Percentiles rank a stretch among this genome's conserved stretches.
Conservation (phyloP, 805 yeast genomes). For the Candida golubevii region DNA sequence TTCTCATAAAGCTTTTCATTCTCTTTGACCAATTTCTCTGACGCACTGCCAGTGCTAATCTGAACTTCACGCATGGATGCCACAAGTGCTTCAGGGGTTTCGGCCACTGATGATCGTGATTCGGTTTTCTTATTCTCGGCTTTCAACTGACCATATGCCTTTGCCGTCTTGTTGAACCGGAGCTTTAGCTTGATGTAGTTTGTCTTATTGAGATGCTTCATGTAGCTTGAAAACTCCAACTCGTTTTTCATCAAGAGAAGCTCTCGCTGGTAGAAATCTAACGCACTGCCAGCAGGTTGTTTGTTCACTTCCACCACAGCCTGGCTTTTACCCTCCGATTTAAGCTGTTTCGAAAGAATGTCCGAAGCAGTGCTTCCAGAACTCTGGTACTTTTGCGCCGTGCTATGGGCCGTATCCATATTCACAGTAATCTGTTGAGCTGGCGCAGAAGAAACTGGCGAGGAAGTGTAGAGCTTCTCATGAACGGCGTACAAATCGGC, state of each 20-base stretch:
- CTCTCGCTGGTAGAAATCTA: conserved; percentile 55
- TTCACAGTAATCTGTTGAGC: conserved; percentile 1
- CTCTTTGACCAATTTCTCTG: too few relatives aligned
- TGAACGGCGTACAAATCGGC: conserved; percentile 29
- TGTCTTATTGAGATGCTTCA: conserved; percentile 38
- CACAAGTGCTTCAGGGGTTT: neutral
- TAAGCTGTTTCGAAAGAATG: conserved; percentile 9
- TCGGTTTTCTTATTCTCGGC: too few relatives aligned
- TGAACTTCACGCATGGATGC: neutral
- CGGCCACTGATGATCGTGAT: neutral
- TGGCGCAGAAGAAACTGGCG: conserved; percentile 1
- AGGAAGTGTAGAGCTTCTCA: conserved; percentile 25
- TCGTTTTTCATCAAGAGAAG: conserved; percentile 55
- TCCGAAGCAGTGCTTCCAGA: conserved; percentile 12
- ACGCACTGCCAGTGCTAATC: neutral
- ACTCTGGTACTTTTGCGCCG: conserved; percentile 8
- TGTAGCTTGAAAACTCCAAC: conserved; percentile 52
- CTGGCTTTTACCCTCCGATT: conserved; percentile 4
- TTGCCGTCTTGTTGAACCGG: conserved; percentile 5
- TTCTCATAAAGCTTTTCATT: too few relatives aligned
- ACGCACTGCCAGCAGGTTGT: conserved; percentile 16
- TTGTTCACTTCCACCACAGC: neutral
- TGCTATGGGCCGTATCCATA: conserved; percentile 2
- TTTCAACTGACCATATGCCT: neutral
- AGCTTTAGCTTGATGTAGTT: conserved; percentile 14